Evolutionary conservation across 139 green algal genomes (phyloP), one percentile per base, ranked within the genome.

Genomic region (Chlorella ohadii): DNA sequence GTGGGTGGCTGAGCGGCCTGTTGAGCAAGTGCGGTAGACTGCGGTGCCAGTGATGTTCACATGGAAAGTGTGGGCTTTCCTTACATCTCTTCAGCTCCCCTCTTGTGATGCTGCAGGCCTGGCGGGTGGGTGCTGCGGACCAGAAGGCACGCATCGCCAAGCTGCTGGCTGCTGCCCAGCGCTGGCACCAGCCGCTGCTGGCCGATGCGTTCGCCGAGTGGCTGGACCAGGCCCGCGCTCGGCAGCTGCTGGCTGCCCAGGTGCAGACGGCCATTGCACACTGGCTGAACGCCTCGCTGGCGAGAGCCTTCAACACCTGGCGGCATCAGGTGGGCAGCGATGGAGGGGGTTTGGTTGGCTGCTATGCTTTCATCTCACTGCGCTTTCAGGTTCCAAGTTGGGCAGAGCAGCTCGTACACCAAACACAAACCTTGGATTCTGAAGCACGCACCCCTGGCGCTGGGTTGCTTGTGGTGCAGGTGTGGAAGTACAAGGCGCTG

Each of bases 161-260:
- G 38, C 68, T 75, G 22, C 23, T 75, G 38, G 68, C 68, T 17
- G 68, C 68, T 23, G 68, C 68, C 68, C 51, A 56, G 68, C 68
- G 68, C 68, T 75, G 68, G 68, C 68, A 75, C 38, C 68, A 75
- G 68, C 68, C 68, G 23, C 68, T 75, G 68, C 68, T 75, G 22
- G 22, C 68, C 4, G 38, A 56, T 3, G 68, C 68, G 5, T 75
- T 75, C 38, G 23, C 17, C 6, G 38, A 17, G 6, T 75, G 68
- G 68, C 23, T 25, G 31, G 68, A 3, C 9, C 11, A 25, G 23
- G 36, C 23, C 0, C 38, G 23, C 9, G 38, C 51, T 0, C 38
- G 25, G 68, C 68, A 38, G 19, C 38, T 33, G 9, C 68, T 75
- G 68, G 23, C 68, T 4, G 68, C 2, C 34, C 38, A 27, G 68